Evolutionary conservation across 352 stramenopile species (phyloP).

Genomic region (Salisapilia sapeloensis): DNA sequence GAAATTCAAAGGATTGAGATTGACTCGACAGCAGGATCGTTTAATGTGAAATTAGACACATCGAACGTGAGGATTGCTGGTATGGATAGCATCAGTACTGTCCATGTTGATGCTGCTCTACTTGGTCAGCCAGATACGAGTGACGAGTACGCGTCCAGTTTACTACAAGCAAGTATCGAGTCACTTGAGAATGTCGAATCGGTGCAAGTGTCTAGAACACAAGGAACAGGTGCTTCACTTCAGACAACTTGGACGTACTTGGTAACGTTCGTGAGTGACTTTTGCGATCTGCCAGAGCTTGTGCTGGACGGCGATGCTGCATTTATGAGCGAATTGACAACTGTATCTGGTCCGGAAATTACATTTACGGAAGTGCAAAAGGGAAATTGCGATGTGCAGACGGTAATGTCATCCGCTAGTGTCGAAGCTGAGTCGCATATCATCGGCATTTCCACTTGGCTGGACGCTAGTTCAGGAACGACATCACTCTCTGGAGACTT

Average conservation of each 20-base stretch:
- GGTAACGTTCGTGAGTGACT: constrained; percentile 77
- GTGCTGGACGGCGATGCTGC: constrained; percentile 21
- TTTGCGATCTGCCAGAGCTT: constrained; percentile 69
- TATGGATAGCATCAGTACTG: constrained; percentile 17
- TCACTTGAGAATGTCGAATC: constrained; percentile 65
- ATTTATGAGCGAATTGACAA: constrained; percentile 24
- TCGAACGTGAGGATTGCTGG: constrained; percentile 27
- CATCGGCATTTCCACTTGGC: constrained; percentile 70
- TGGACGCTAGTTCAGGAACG: constrained; percentile 17
- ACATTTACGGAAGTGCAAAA: constrained; percentile 51
- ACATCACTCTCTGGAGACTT: constrained; percentile 44
- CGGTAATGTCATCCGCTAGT: constrained; percentile 80
- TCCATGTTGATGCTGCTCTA: constrained; percentile 20
- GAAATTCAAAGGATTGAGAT: constrained; percentile 84
- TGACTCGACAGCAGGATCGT: constrained; percentile 27
- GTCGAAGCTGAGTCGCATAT: constrained; percentile 82
- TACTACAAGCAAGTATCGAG: constrained; percentile 73
- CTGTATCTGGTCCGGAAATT: no score
- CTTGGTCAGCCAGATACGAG: constrained; percentile 13
- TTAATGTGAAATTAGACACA: constrained; percentile 67
- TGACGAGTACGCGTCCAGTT: constrained; percentile 34
- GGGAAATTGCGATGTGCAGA: constrained; percentile 91
- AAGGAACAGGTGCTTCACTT: constrained; percentile 4
- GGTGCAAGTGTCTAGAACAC: constrained; percentile 48
- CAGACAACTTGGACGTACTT: constrained; percentile 42